These are phyloP conservation scores for Pyrrhoderma noxium DNA, from an alignment of 1,284 basidiomycete species.

Conservation along the genomic window DNA sequence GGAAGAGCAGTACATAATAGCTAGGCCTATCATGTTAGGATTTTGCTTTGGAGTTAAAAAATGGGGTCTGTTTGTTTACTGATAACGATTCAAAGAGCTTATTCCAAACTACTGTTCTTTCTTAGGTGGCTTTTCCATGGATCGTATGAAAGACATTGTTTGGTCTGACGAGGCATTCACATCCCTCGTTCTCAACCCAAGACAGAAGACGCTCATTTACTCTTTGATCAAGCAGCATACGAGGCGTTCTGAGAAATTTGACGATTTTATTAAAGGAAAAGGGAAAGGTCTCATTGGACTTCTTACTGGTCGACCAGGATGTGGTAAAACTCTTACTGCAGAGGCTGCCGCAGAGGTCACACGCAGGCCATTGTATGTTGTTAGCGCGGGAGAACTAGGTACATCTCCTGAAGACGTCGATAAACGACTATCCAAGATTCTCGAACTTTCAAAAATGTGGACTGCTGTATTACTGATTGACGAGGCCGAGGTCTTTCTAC, in stretches of 20 bases:
- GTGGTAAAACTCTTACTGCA: constrained; percentile 44
- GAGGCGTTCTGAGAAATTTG: constrained; percentile 39
- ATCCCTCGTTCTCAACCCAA: constrained; percentile 47
- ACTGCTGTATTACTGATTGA: constrained; percentile 59
- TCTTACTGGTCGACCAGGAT: constrained; percentile 54
- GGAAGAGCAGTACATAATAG: too few relatives aligned
- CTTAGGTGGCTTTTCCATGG: constrained; percentile 49
- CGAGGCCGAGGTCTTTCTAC: constrained; percentile 59
- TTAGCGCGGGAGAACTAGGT: constrained; percentile 52
- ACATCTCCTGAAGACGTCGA: constrained; percentile 41
- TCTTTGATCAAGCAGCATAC: constrained; percentile 54
- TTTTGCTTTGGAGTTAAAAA: not conserved
- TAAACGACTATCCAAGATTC: constrained; percentile 35
- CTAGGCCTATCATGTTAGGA: too few relatives aligned
- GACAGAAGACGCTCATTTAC: constrained; percentile 45
- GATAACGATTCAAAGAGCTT: not conserved
- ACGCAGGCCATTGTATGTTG: constrained; percentile 47
- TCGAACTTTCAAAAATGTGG: constrained; percentile 33
- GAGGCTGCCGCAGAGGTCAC: constrained; percentile 42
- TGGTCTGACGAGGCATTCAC: constrained; percentile 54
- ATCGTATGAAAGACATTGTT: constrained; percentile 39
- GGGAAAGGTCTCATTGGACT: constrained; percentile 55
- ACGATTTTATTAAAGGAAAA: constrained; percentile 57
- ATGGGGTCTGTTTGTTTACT: not conserved
- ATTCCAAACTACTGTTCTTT: not conserved